phyloP scores from a whole-genome alignment of 371 early-diverging fungal genomes.

The Circinella minor region DNA sequence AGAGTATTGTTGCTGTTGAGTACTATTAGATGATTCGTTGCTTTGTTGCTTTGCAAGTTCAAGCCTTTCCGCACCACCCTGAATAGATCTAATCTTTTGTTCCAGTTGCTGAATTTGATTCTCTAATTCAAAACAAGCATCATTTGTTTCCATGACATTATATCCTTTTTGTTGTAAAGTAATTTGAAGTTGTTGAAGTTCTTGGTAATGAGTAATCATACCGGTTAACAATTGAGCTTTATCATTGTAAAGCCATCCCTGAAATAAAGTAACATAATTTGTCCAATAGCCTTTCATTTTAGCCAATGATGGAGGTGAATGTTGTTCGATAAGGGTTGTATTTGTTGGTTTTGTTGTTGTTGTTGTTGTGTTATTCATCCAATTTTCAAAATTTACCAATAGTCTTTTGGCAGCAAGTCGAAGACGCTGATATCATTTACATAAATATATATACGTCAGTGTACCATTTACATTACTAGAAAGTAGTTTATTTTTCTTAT shows the following conservation, averaged over 20 bases:
- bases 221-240: conserved; percentile 57
- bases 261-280: conserved; percentile 61
- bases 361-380: conserved; percentile 35
- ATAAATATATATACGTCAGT: too few species aligned
- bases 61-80: conserved; percentile 27
- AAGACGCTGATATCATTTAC: conserved; percentile 28
- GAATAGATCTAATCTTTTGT: conserved; percentile 25
- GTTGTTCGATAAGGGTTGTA: background rate
- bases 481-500: background rate
- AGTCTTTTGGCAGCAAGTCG: conserved; percentile 47
- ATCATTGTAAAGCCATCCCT: conserved; percentile 74
- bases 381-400: conserved; percentile 58
- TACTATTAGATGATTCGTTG: conserved; percentile 12
- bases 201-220: conserved; percentile 68
- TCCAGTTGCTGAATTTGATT: conserved; percentile 53
- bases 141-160: conserved; percentile 34
- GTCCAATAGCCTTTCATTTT: conserved; percentile 44
- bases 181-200: conserved; percentile 67
- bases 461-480: background rate
- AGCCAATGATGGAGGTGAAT: background rate
- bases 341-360: background rate
- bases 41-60: conserved; percentile 8
- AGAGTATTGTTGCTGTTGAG: too few species aligned
- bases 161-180: conserved; percentile 61
- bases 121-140: conserved; percentile 36